Percentiles rank a stretch among this genome's conserved stretches.
These are phyloP conservation scores for Huntiella bhutanensis DNA, from an alignment of 2,329 filamentous ascomycete genomes.

Conservation along the genomic window DNA sequence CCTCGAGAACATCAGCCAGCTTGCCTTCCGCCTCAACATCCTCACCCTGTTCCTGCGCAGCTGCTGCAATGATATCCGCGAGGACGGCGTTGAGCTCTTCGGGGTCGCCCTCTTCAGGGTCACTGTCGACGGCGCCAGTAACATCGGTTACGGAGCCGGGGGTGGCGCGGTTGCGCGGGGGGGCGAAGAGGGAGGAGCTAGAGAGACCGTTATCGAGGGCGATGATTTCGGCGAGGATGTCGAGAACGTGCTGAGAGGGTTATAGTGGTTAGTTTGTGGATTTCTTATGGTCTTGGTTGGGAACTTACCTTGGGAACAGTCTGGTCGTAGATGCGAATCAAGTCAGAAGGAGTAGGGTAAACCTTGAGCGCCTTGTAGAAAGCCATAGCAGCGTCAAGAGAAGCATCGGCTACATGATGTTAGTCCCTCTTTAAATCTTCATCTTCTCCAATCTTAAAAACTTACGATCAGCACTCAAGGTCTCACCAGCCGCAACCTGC, in stretches of 20 bases:
- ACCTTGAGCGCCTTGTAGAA: constrained; percentile 99
- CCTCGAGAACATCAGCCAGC: background rate
- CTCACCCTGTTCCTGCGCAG: background rate
- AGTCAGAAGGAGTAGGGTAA: constrained; percentile 78
- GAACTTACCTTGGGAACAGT: constrained; percentile 71
- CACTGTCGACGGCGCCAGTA: constrained; percentile 12
- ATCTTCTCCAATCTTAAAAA: constrained; percentile 11
- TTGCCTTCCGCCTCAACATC: background rate
- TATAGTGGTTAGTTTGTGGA: background rate
- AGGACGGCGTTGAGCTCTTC: constrained; percentile 2
- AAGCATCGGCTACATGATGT: constrained; percentile 35
- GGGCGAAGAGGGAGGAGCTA: constrained; percentile 23
- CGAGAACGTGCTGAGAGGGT: constrained; percentile 56
- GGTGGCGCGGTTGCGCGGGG: constrained; percentile 10
- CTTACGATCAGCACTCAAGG: constrained; percentile 64
- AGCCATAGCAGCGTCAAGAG: constrained; percentile 70
- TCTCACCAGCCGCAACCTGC: constrained; percentile 78
- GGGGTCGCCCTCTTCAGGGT: constrained; percentile 11
- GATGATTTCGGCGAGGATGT: constrained; percentile 96
- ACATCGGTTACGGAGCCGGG: constrained; percentile 31
- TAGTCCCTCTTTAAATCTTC: background rate
- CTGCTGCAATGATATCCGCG: background rate
- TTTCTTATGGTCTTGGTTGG: background rate
- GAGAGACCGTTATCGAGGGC: constrained; percentile 64
- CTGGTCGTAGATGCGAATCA: constrained; percentile 96